Evolutionary conservation across 192 early-diverging fungal genomes (phyloP).

Genomic region (Chytriomyces confervae): DNA sequence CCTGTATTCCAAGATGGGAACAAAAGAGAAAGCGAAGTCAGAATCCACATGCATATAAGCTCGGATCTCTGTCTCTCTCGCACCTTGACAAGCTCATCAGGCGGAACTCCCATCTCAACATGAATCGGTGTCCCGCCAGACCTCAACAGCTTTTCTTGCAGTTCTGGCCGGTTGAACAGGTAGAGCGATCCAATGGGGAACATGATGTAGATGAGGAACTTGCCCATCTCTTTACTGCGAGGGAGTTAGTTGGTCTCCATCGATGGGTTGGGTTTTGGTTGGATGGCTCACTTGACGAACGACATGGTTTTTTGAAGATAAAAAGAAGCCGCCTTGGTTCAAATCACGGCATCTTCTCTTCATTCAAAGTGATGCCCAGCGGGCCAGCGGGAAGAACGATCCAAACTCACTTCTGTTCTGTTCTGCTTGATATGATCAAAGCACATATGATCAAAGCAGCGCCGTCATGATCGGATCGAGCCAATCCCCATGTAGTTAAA

Average conservation of each 20-base stretch:
- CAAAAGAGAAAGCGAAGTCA: too few relatives aligned
- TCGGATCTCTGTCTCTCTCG: neutral
- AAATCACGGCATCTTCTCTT: too few relatives aligned
- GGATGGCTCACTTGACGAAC: neutral
- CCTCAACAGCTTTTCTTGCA: constrained; percentile 38
- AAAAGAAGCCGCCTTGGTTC: too few relatives aligned
- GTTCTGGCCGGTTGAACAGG: constrained; percentile 45
- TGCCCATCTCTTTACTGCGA: constrained; percentile 1
- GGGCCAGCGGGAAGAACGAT: too few relatives aligned
- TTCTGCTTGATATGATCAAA: too few relatives aligned
- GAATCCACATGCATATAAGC: too few relatives aligned
- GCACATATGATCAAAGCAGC: too few relatives aligned
- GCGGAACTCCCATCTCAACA: constrained; percentile 24
- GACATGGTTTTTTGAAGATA: neutral
- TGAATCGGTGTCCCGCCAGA: neutral
- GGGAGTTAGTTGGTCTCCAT: neutral
- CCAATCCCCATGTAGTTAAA: too few relatives aligned
- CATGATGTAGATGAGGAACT: constrained; percentile 50
- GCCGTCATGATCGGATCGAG: too few relatives aligned
- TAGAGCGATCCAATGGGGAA: constrained; percentile 45
- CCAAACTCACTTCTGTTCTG: too few relatives aligned
- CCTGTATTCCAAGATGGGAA: neutral
- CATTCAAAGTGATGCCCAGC: too few relatives aligned
- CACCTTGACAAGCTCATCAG: constrained; percentile 28
- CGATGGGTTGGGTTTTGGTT: neutral